A percentile compares a stretch with the other conserved stretches of the same genome.
These are phyloP conservation scores for Tinospora cordifolia DNA, from an alignment of 164 flowering plant species.

Conservation along the genomic window DNA sequence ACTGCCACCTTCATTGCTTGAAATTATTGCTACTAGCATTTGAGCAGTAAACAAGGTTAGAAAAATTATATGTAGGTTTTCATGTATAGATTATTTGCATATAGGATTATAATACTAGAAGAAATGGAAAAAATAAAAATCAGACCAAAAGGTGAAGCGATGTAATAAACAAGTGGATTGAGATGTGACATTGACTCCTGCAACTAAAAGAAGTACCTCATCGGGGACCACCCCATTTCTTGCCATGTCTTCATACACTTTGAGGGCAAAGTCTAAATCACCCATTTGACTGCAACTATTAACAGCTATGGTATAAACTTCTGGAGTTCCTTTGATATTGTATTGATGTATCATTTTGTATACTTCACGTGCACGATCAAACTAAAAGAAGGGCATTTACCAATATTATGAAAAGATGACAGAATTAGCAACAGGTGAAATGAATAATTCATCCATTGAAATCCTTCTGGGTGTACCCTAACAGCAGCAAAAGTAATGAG, in stretches of 20 bases:
- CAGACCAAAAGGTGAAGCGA: neutral
- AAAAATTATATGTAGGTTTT: too few species aligned
- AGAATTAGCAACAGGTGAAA: neutral
- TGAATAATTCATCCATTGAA: slow-evolving; percentile 3
- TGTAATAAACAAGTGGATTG: neutral
- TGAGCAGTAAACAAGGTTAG: too few species aligned
- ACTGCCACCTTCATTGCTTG: too few species aligned
- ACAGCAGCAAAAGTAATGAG: neutral
- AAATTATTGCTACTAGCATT: too few species aligned
- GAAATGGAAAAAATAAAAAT: neutral
- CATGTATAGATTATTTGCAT: too few species aligned
- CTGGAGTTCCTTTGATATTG: slow-evolving; percentile 83
- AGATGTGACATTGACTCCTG: neutral
- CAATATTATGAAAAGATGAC: neutral
- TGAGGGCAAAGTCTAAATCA: slow-evolving; percentile 77
- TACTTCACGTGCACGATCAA: slow-evolving; percentile 74
- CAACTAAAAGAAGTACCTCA: slow-evolving; percentile 50
- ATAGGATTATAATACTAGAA: neutral
- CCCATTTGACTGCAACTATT: slow-evolving; percentile 76
- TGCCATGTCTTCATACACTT: slow-evolving; percentile 66
- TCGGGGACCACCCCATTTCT: slow-evolving; percentile 69
- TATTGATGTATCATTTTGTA: slow-evolving; percentile 74
- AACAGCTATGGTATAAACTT: slow-evolving; percentile 90
- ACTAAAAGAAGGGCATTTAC: slow-evolving; percentile 31
- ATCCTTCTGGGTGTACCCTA: neutral